phyloP scores from a whole-genome alignment of 192 early-diverging fungal species.

The Gamsiella multidivaricata region DNA sequence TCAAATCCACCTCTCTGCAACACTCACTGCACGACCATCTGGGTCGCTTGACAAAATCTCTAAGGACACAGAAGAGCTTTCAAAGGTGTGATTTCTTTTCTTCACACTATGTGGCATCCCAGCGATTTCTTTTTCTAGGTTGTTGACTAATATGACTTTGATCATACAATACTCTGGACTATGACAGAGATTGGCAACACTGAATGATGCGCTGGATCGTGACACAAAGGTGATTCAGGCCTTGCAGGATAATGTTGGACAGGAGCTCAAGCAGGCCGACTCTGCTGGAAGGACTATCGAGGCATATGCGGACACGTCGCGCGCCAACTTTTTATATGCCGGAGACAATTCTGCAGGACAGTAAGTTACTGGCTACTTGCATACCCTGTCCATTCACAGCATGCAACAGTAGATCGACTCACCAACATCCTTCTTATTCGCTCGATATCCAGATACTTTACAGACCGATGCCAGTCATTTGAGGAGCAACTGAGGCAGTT shows the following conservation, averaged over 20 bases:
- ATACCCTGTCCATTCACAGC: no score
- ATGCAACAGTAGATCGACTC: no score
- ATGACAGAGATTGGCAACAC: constrained; percentile 29
- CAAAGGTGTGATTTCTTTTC: constrained; percentile 15
- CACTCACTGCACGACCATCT: constrained; percentile 31
- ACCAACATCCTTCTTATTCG: neutral
- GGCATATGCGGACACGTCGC: constrained; percentile 40
- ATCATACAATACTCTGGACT: neutral
- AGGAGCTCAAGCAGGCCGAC: constrained; percentile 50
- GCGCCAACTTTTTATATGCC: constrained; percentile 48
- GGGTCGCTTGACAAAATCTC: constrained; percentile 50
- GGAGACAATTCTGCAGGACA: constrained; percentile 52
- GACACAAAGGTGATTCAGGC: constrained; percentile 41
- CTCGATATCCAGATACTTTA: constrained; percentile 30
- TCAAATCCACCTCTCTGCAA: constrained; percentile 46
- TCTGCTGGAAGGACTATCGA: constrained; percentile 53
- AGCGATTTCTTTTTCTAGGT: neutral
- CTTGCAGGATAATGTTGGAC: constrained; percentile 34
- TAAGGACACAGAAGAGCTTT: constrained; percentile 39
- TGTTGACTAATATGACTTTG: neutral
- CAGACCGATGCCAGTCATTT: constrained; percentile 36
- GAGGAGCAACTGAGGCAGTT: constrained; percentile 42
- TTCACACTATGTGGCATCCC: neutral
- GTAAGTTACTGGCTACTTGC: no score
- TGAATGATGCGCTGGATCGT: constrained; percentile 45